These are phyloP conservation scores for Eucalyptus regnans DNA, from an alignment of 345 rosid genomes.

Conservation along the genomic window DNA sequence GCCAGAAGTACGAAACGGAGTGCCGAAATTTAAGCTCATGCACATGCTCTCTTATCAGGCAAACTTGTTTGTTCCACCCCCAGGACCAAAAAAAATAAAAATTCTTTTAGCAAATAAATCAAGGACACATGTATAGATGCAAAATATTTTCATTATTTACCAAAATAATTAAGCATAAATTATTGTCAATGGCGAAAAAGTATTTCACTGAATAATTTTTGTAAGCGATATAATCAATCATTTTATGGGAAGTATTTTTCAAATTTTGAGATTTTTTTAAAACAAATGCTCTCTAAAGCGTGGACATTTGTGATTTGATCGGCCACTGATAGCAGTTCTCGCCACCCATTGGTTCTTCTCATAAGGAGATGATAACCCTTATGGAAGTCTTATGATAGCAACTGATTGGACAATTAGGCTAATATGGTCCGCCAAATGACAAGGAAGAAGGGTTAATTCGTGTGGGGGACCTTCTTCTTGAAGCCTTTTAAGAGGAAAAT, in stretches of 20 bases:
- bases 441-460: neutral
- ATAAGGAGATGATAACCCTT: neutral
- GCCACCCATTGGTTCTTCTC: neutral
- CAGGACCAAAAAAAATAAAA: too few relatives aligned
- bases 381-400: neutral
- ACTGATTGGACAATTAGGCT: neutral
- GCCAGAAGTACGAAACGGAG: neutral
- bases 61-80: neutral
- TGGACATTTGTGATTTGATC: too few relatives aligned
- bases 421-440: neutral
- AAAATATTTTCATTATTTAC: too few relatives aligned
- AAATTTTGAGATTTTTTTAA: too few relatives aligned
- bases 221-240: too few relatives aligned
- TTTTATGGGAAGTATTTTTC: too few relatives aligned
- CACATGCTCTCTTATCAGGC: neutral
- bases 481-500: neutral
- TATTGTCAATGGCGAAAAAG: too few relatives aligned
- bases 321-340: neutral
- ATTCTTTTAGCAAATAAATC: neutral
- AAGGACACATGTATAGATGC: neutral
- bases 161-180: too few relatives aligned
- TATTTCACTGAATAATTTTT: too few relatives aligned
- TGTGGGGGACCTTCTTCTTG: neutral
- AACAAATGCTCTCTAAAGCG: accelerated
- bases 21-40: neutral